Evolutionary conservation across 768 basidiomycete genomes (phyloP), one percentile per base, ranked within the genome.

Genomic region (Hygrophorus russula): DNA sequence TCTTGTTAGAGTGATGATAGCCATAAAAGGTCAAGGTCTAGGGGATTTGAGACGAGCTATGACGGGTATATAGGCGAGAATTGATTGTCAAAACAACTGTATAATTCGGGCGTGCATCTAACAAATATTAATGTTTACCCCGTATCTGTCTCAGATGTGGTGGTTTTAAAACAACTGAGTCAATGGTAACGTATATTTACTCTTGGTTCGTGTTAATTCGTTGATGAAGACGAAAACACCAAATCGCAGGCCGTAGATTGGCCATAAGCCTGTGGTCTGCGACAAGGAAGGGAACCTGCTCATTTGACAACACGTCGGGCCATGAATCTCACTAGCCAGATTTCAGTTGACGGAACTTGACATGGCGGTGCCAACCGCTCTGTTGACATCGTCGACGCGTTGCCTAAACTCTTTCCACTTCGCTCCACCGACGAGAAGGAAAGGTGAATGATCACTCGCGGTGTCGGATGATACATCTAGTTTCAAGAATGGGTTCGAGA

Each of bases 131-230:
- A 59, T 75, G 59, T 77, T 53, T 66, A 71, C 86, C 84, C 73
- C 89, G 88, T 90, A 93, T 91, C 90, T 93, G 89, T 93, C 89
- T 76, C 80, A 82, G 68, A 68, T 65, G 67, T 66, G 64, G 78
- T 65, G 50, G 55, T 65, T 74, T 85, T 56, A 46, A 61, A 64
- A 68, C 66, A 75, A 65, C 77, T 78, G 78, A 84, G 88, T 90
- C 90, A 91, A 82, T 77, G 64, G 50, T 70, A 82, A 71, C 85
- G 79, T 66, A 69, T 45, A 31, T 49, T 51, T 74, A 45, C 35
- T 82, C 19, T 84, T 52, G 83, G 80, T 82, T 72, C 62, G 28
- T 15, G 19, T 38, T 4, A 18, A 36, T 36, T 36, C 38, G 38
- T 28, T 18, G 27, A 41, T 14, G n/a, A 35, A 35, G 34, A 35